Evolutionary conservation across 176 grass and related monocot species (phyloP), one percentile per base, ranked within the genome.

Genomic region (Phoenix dactylifera): DNA sequence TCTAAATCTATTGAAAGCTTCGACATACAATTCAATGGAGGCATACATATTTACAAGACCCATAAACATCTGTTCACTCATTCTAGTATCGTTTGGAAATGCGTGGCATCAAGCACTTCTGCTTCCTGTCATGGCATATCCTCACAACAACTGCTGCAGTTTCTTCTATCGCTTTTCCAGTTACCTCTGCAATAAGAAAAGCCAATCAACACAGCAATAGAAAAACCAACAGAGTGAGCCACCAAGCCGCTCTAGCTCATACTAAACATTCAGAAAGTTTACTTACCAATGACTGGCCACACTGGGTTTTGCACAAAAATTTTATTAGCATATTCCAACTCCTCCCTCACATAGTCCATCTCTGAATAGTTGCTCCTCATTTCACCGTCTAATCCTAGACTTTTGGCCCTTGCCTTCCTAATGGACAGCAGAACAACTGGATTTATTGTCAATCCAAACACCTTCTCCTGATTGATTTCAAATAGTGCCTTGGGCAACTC

Each of bases 131-230:
- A 65, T 89, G 87, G 63, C 76, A 80, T 59, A 92, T 83, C 57
- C 93, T 86, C 39, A 92, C 81, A 52, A 98, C 7, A 7, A 98
- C 56, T 63, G 93, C 88, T 53, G 93, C 93, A 56, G 93, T 98
- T 92, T 98, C 93, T 74, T 98, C 93, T 67, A 98, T 60, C 56
- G 93, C 93, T 89, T 89, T 98, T 61, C 84, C 88, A 61, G 88
- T 98, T n/a, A 98, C 71, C 50, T 82, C 93, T 98, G 79, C 76
- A 80, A 7, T 7, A 18, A 76, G 50, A 70, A 30, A 80, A 39
- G 52, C 76, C 62, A 51, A 61, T 74, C 52, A 12, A 5, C 60
- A 23, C 4, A 66, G 61, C 60, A 61, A 56, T 26, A 65, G 29
- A 68, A 76, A 76, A 53, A 61, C 66, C 50, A 69, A 66, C 60